phyloP scores from a whole-genome alignment of 257 asterid species.

The Ajuga chamaepitys region DNA sequence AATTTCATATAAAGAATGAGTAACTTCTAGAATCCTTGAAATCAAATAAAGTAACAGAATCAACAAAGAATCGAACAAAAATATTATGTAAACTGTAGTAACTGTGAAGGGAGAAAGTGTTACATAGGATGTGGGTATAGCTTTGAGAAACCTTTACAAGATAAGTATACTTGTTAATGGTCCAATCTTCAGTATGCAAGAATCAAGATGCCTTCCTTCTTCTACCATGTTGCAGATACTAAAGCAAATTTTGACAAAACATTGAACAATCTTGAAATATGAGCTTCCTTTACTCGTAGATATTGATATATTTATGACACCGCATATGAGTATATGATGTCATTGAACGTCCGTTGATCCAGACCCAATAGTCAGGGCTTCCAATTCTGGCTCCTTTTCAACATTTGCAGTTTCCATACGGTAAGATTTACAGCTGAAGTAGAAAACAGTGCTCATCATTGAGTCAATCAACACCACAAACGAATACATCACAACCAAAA shows the following conservation, averaged over 20 bases:
- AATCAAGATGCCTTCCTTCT: slow-evolving; percentile 23
- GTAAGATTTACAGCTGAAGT: slow-evolving; percentile 88
- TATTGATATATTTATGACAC: neutral
- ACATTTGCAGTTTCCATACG: slow-evolving; percentile 53
- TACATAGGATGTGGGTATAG: slow-evolving; percentile 8
- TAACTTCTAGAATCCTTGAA: neutral
- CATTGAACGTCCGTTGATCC: slow-evolving; percentile 35
- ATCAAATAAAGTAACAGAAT: neutral
- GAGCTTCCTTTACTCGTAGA: neutral
- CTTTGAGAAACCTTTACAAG: slow-evolving; percentile 13
- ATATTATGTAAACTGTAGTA: slow-evolving; percentile 6
- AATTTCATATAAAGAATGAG: neutral
- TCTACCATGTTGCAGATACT: neutral
- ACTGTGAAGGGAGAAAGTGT: slow-evolving; percentile 11
- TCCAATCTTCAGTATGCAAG: slow-evolving; percentile 11
- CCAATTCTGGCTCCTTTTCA: slow-evolving; percentile 55
- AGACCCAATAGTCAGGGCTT: slow-evolving; percentile 37
- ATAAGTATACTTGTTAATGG: slow-evolving; percentile 6
- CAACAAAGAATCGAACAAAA: neutral
- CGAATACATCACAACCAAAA: slow-evolving; percentile 76
- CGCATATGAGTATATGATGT: slow-evolving; percentile 16
- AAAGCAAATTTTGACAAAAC: neutral
- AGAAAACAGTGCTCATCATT: slow-evolving; percentile 87
- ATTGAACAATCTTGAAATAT: neutral
- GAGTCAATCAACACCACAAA: slow-evolving; percentile 73